phyloP scores from a whole-genome alignment of 306 rosid genomes.

The Glycine soja region DNA sequence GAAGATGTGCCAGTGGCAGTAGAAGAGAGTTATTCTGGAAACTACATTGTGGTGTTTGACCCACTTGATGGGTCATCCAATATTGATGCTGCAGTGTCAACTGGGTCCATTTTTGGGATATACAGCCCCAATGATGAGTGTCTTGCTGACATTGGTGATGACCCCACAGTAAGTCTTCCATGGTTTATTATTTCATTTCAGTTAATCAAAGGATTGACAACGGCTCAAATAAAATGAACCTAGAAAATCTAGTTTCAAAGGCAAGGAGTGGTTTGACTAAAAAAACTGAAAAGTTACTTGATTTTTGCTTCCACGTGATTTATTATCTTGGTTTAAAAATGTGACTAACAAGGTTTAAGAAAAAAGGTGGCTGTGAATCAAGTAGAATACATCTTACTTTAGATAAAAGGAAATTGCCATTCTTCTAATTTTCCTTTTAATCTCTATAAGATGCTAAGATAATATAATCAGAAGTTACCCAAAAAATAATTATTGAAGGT shows the following conservation, averaged over 20 bases:
- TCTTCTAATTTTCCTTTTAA: neutral
- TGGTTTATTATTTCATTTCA: neutral
- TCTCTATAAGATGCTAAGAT: neutral
- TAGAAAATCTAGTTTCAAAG: neutral
- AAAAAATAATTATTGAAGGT: neutral
- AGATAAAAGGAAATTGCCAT: neutral
- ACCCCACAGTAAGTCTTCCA: slow-evolving; percentile 63
- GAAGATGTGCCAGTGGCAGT: slow-evolving; percentile 99
- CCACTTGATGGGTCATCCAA: slow-evolving; percentile 99
- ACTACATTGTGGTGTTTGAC: slow-evolving; percentile 94
- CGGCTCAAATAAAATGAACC: slow-evolving; percentile 7
- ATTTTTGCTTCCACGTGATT: neutral
- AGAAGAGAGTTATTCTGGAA: slow-evolving; percentile 98
- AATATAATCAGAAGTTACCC: neutral
- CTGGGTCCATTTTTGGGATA: slow-evolving; percentile 97
- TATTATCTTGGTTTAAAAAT: neutral
- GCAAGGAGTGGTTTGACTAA: neutral
- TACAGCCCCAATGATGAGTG: slow-evolving; percentile 98
- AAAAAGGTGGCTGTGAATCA: neutral
- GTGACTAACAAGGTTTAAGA: neutral
- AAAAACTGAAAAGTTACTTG: neutral
- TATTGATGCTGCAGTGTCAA: slow-evolving; percentile 95
- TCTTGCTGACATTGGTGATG: slow-evolving; percentile 73
- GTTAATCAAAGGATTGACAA: neutral
- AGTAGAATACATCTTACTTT: neutral